Evolutionary conservation across 345 rosid genomes (phyloP).

Genomic region (Jatropha curcas): DNA sequence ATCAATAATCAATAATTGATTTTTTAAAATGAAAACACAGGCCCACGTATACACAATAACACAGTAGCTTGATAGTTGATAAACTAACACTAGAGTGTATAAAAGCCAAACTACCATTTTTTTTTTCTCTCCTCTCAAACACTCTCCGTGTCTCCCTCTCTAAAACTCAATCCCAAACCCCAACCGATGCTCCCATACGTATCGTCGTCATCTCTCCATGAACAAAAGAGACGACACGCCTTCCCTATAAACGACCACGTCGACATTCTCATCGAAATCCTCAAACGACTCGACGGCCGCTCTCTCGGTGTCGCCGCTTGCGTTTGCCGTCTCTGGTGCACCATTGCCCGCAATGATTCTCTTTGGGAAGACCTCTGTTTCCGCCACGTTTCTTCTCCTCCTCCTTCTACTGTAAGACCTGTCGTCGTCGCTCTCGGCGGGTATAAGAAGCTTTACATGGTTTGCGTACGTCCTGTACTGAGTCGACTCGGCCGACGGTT

Average conservation of each 20-base stretch:
- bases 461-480: constrained; percentile 66
- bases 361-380: constrained; percentile 94
- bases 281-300: constrained; percentile 75
- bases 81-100: background rate
- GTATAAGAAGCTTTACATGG: constrained; percentile 79
- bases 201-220: too few relatives aligned
- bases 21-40: too few relatives aligned
- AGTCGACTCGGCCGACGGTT: constrained; percentile 33
- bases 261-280: constrained; percentile 76
- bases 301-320: constrained; percentile 81
- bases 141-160: constrained; percentile 2
- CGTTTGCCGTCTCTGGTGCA: constrained; percentile 89
- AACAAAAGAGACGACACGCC: constrained; percentile 37
- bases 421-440: constrained; percentile 92
- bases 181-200: too few relatives aligned
- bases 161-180: background rate
- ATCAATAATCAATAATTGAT: too few relatives aligned
- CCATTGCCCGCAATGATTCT: constrained; percentile 65
- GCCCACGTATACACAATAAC: too few relatives aligned
- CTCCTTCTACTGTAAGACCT: constrained; percentile 57
- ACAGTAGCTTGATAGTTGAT: background rate
- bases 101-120: background rate
- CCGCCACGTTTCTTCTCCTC: constrained; percentile 63
- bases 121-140: constrained; percentile 3
- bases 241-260: constrained; percentile 77